Base-by-base conservation (phyloP, 768 basidiomycete species). In the Ramaria rubella region DNA sequence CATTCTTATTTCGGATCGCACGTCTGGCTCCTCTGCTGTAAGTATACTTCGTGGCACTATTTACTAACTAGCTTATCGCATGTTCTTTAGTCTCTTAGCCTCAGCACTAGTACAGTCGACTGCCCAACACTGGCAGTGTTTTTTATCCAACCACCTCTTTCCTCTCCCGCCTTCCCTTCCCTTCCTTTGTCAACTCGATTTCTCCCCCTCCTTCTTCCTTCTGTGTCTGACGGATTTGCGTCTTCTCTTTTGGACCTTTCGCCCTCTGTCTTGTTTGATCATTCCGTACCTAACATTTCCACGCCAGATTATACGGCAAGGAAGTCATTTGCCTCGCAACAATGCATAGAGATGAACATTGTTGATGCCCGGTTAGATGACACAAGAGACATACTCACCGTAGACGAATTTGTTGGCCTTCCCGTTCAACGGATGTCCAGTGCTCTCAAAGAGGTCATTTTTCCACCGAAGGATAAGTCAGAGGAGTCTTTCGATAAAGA, bases 231-330 rank as follows among this genome's bases (percentile, higher is more conserved):
- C 33, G 55, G 40, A 15, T 45, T 40, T 21, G 15, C 46, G 15
- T 48, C 55, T 11, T 56, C 55, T 30, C 55, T 56, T 56, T 26
- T 56, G 44, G 43, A 56, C 43, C 44, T 56, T 34, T 56, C 55
- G 17, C 55, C 55, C 31, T 56, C 55, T 2, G 30, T 56, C n/a
- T 36, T 56, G 21, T 56, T 56, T 46, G 55, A 56, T 34, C 43
- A 48, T 48, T 46, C 55, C 7, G 44, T 46, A 23, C 46, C 44
- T 29, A 23, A 48, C 19, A 19, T 56, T 15, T 4, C 42, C 33
- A 29, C 26, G 15, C 55, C 55, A 1, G 55, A 33, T 46, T 7
- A 45, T 29, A 48, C 15, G 24, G 12, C 55, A 21, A 34, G 19
- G 7, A 33, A 33, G n/a, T 34, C 19, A 7, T 45, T 46, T 24